Percentiles rank a stretch among this genome's conserved stretches.
These are phyloP conservation scores for Mimosa pudica DNA, from an alignment of 306 rosid genomes.

Conservation along the genomic window DNA sequence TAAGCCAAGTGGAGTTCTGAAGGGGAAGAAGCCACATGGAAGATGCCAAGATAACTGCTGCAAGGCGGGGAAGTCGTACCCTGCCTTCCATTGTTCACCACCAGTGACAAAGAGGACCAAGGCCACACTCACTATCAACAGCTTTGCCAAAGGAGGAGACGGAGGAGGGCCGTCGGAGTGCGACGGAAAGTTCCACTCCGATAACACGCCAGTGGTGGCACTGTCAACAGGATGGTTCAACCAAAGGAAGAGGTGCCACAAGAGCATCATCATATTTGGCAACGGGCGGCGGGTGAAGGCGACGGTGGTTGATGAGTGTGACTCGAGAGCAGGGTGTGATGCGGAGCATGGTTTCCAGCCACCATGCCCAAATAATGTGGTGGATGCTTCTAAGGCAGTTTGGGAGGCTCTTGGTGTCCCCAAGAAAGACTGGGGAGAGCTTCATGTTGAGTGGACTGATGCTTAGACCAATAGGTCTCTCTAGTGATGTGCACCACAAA, in stretches of 20 bases:
- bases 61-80: not conserved
- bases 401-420: slow-evolving; percentile 51
- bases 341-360: slow-evolving; percentile 47
- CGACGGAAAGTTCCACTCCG: slow-evolving; percentile 42
- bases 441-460: slow-evolving; percentile 36
- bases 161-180: slow-evolving; percentile 42
- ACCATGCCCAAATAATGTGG: slow-evolving; percentile 40
- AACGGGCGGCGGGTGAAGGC: slow-evolving; percentile 55
- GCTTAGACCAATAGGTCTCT: slow-evolving; percentile 2
- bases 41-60: slow-evolving; percentile 40
- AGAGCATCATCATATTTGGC: slow-evolving; percentile 43
- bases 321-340: slow-evolving; percentile 58
- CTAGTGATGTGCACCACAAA: no score
- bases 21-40: slow-evolving; percentile 20
- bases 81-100: slow-evolving; percentile 42
- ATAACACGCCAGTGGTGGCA: slow-evolving; percentile 44
- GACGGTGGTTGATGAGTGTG: slow-evolving; percentile 68
- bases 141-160: slow-evolving; percentile 41
- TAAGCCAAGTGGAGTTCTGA: slow-evolving; percentile 31
- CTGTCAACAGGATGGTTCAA: slow-evolving; percentile 57
- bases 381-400: slow-evolving; percentile 54
- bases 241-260: slow-evolving; percentile 38
- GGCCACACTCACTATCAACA: slow-evolving; percentile 53
- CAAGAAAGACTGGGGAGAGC: slow-evolving; percentile 22
- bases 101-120: slow-evolving; percentile 21